A percentile compares a stretch with the other conserved stretches of the same genome.
These are phyloP conservation scores for Heliophila coronopifolia DNA, from an alignment of 441 rosid species.

Conservation along the genomic window DNA sequence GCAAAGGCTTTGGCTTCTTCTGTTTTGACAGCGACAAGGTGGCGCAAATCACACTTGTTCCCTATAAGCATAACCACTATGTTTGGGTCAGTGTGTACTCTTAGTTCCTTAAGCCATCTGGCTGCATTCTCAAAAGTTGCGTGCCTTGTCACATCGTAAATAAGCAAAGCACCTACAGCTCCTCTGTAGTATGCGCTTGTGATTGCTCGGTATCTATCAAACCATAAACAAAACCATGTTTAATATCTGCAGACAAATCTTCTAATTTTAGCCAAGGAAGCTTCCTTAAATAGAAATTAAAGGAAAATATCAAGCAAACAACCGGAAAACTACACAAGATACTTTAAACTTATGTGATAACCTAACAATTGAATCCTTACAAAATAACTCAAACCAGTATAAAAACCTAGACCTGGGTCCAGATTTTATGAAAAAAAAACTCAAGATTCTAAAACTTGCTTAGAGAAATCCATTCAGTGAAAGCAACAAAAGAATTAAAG, in stretches of 20 bases:
- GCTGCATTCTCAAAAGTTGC: slow-evolving; percentile 35
- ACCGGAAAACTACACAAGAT: too few relatives aligned
- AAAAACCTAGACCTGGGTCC: background rate
- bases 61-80: slow-evolving; percentile 40
- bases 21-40: slow-evolving; percentile 31
- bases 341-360: too few relatives aligned
- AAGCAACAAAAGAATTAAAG: background rate
- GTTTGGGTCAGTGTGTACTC: slow-evolving; percentile 35
- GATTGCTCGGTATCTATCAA: slow-evolving; percentile 35
- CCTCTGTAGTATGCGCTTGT: slow-evolving; percentile 41
- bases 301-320: too few relatives aligned
- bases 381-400: background rate
- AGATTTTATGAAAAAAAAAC: background rate
- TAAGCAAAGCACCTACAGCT: slow-evolving; percentile 35
- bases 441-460: background rate
- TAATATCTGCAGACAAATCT: too few relatives aligned
- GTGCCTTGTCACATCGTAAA: slow-evolving; percentile 36
- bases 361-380: too few relatives aligned
- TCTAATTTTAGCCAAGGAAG: too few relatives aligned
- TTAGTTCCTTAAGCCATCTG: slow-evolving; percentile 34
- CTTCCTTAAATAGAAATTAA: too few relatives aligned
- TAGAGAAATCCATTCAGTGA: background rate
- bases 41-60: slow-evolving; percentile 34
- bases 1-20: slow-evolving; percentile 38
- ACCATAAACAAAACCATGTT: background rate